Evolutionary conservation across 257 asterid genomes (phyloP).

Genomic region (Parsonsia alboflavescens): DNA sequence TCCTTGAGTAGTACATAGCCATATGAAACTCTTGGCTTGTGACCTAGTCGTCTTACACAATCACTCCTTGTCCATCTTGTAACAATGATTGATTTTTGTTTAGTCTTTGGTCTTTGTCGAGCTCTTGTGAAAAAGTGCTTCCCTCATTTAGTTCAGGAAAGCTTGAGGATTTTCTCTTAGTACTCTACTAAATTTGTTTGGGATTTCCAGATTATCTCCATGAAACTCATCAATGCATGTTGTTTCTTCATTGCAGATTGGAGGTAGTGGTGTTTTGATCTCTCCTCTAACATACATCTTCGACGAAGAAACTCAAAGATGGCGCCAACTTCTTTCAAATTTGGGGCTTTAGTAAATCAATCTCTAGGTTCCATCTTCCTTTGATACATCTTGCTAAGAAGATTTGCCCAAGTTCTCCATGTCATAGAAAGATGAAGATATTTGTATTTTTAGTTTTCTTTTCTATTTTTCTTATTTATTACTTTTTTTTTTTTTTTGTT

Average conservation of each 20-base stretch:
- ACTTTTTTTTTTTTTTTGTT: neutral
- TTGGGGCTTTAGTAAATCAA: constrained; percentile 45
- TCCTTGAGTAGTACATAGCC: neutral
- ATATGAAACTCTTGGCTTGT: neutral
- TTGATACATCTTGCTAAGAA: neutral
- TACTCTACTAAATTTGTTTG: neutral
- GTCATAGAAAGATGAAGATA: neutral
- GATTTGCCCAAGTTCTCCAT: neutral
- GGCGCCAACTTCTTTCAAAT: constrained; percentile 73
- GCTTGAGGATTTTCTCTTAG: neutral
- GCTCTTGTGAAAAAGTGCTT: neutral
- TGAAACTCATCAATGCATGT: neutral
- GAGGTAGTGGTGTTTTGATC: constrained; percentile 94
- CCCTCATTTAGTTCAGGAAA: neutral
- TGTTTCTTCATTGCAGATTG: constrained; percentile 57
- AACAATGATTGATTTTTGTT: neutral
- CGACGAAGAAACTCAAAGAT: constrained; percentile 95
- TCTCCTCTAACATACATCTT: constrained; percentile 93
- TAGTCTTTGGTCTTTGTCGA: neutral
- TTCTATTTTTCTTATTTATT: neutral
- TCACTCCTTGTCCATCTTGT: neutral
- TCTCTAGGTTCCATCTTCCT: neutral
- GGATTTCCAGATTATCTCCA: neutral
- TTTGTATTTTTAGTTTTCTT: neutral
- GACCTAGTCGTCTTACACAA: neutral